These are phyloP conservation scores for Rhodosporidiobolus odoratus DNA, from an alignment of 768 basidiomycete species.

Conservation along the genomic window DNA sequence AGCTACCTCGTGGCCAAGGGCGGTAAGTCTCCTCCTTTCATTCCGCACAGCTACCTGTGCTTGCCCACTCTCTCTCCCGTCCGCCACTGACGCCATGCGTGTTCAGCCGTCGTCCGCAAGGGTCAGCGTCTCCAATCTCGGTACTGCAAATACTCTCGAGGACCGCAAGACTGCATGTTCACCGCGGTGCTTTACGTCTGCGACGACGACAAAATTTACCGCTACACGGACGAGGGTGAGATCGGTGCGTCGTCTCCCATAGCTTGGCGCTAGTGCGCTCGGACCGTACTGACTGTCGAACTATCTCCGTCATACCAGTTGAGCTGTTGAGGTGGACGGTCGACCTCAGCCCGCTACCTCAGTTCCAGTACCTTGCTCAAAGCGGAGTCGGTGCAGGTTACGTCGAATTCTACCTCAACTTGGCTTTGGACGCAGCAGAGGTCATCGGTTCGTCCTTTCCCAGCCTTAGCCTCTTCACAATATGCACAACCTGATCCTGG, in stretches of 20 bases:
- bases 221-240: constrained; percentile 64
- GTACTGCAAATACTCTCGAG: constrained; percentile 55
- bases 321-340: constrained; percentile 61
- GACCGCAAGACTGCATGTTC: constrained; percentile 61
- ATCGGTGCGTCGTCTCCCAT: neutral
- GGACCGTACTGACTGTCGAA: too few species aligned
- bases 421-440: constrained; percentile 17
- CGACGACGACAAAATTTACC: constrained; percentile 24
- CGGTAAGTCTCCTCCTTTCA: constrained; percentile 34
- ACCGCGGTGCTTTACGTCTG: constrained; percentile 64
- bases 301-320: neutral
- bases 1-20: constrained; percentile 37
- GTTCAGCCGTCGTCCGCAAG: constrained; percentile 66
- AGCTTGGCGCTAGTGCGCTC: too few species aligned
- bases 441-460: neutral
- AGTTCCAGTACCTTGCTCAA: constrained; percentile 50
- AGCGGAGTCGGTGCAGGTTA: constrained; percentile 63
- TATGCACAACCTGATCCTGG: neutral
- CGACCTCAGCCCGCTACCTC: constrained; percentile 68
- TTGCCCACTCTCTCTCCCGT: neutral
- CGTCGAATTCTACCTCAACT: constrained; percentile 58
- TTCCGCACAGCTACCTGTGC: too few species aligned
- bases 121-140: constrained; percentile 74
- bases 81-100: neutral
- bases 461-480: neutral